These are phyloP conservation scores for Scenedesmus sp. DNA, from an alignment of 163 green algal genomes.

Conservation along the genomic window DNA sequence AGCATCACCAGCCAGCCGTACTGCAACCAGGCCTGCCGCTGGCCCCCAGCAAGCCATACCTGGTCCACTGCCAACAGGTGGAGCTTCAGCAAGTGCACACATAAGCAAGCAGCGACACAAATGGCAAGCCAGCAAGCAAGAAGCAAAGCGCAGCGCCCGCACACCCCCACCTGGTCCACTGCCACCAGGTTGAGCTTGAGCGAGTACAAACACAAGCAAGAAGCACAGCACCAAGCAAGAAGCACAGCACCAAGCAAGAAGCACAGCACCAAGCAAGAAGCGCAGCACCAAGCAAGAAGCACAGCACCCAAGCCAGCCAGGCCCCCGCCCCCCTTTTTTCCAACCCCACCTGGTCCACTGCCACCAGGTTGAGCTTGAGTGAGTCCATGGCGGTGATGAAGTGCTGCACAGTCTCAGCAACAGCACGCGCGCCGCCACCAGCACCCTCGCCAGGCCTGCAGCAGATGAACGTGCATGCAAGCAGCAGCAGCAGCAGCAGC, in stretches of 20 bases:
- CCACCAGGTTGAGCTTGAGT: conserved; percentile 94
- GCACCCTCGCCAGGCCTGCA: conserved; percentile 36
- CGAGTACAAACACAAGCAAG: no score
- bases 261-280: no score
- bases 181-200: conserved; percentile 91
- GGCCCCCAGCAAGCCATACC: conserved; percentile 53
- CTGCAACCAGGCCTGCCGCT: neutral
- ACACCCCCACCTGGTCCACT: conserved; percentile 82
- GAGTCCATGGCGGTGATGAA: conserved; percentile 98
- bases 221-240: no score
- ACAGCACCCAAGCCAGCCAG: neutral
- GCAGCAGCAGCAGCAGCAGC: conserved; percentile 12
- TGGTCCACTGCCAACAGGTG: conserved; percentile 95
- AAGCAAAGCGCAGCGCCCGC: neutral
- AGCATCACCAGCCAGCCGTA: neutral
- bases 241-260: no score
- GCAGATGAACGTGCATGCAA: neutral
- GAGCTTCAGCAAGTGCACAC: conserved; percentile 94
- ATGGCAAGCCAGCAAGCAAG: conserved; percentile 42
- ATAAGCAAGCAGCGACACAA: conserved; percentile 86
- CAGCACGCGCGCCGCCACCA: conserved; percentile 54
- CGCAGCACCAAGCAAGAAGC: neutral
- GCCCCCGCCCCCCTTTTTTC: neutral
- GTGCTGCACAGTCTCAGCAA: conserved; percentile 90
- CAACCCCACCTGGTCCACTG: conserved; percentile 87